Conservation (phyloP, 2,329 filamentous ascomycete genomes). For the Pseudogymnoascus sp. region DNA sequence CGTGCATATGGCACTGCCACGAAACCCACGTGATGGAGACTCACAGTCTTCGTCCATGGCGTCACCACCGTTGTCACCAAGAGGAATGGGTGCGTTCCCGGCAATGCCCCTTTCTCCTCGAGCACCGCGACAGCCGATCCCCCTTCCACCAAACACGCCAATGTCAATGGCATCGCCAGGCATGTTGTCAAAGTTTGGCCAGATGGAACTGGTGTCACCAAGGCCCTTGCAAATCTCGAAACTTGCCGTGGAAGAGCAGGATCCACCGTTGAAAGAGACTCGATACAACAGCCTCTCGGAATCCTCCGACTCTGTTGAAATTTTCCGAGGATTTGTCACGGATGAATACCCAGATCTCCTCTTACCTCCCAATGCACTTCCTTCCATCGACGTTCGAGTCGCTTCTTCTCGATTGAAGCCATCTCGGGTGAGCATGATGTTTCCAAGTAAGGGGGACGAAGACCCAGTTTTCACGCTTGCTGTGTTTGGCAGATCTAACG, state of each 20-base stretch:
- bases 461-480: constrained; percentile 92
- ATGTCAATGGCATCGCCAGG: constrained; percentile 50
- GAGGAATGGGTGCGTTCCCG: constrained; percentile 37
- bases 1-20: constrained; percentile 51
- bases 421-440: constrained; percentile 76
- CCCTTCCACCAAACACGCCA: constrained; percentile 62
- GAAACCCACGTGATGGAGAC: constrained; percentile 42
- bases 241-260: constrained; percentile 18
- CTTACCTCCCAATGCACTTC: constrained; percentile 79
- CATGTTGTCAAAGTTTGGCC: constrained; percentile 23
- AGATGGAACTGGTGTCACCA: constrained; percentile 33
- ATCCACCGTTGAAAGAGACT: constrained; percentile 19
- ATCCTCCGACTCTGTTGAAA: constrained; percentile 35
- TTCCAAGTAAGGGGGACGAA: constrained; percentile 72
- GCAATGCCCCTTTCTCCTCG: constrained; percentile 61
- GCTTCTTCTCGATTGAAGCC: constrained; percentile 93
- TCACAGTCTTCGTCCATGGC: constrained; percentile 38
- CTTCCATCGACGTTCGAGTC: constrained; percentile 77
- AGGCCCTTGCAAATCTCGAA: constrained; percentile 37
- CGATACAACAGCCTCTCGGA: constrained; percentile 12
- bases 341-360: constrained; percentile 83
- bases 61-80: constrained; percentile 64
- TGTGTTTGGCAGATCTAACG: constrained; percentile 68
- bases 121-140: constrained; percentile 65
- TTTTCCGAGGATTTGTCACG: constrained; percentile 72